Evolutionary conservation across 1,139 yeast species (phyloP).

Genomic region (Suhomyces terraborum): DNA sequence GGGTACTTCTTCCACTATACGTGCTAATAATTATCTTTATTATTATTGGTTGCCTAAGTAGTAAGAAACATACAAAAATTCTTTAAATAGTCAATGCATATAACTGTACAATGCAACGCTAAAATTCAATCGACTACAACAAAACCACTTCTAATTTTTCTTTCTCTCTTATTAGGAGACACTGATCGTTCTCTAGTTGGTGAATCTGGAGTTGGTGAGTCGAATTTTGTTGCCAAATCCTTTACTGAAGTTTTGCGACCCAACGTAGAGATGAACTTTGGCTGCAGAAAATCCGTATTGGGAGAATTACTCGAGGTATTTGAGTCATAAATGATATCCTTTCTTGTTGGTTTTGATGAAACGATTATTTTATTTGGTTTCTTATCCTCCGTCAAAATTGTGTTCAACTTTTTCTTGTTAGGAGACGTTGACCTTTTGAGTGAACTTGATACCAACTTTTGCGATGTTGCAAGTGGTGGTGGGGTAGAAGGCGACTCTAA

Average conservation of each 20-base stretch:
- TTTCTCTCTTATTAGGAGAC: conserved; percentile 17
- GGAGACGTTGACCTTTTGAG: conserved; percentile 45
- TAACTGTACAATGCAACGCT: not conserved
- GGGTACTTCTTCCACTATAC: conserved; percentile 48
- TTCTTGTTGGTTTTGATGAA: conserved; percentile 34
- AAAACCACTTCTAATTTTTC: conserved; percentile 9
- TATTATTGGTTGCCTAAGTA: conserved; percentile 25
- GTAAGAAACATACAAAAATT: conserved; percentile 50
- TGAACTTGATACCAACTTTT: conserved; percentile 23
- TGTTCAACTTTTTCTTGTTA: conserved; percentile 37
- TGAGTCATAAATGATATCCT: conserved; percentile 27
- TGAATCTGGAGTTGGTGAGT: conserved; percentile 23
- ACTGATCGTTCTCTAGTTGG: conserved; percentile 17
- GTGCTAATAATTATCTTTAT: conserved; percentile 20
- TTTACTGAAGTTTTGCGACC: conserved; percentile 39
- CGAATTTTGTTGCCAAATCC: conserved; percentile 37
- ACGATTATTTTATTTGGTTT: conserved; percentile 20
- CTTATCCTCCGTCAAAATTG: conserved; percentile 27
- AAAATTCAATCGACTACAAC: conserved; percentile 9
- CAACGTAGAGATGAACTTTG: conserved; percentile 32
- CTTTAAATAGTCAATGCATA: conserved; percentile 27
- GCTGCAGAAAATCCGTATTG: conserved; percentile 29
- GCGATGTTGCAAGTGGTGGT: conserved; percentile 25
- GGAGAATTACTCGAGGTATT: conserved; percentile 18
- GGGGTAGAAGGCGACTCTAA: conserved; percentile 17